Evolutionary conservation across 2,329 filamentous ascomycete species (phyloP), one percentile per base, ranked within the genome.

Genomic region (Podosphaera aphanis): DNA sequence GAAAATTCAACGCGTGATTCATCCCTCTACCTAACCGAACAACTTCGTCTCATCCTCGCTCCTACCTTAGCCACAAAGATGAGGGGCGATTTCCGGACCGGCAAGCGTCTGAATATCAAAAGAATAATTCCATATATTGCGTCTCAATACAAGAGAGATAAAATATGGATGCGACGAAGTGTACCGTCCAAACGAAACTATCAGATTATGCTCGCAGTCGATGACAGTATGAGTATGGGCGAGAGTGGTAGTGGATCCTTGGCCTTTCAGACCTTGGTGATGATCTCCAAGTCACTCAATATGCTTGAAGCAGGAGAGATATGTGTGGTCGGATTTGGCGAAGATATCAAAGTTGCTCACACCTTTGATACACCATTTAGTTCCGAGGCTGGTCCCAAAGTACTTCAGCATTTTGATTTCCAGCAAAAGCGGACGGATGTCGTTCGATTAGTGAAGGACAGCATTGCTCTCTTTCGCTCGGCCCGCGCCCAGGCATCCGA

Each of bases 51-150:
- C 13, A 95, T 99, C 56, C 77, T 99, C 35, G 83, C 83, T 0
- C 90, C 92, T 0, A 95, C 88, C 0, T 78, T 93, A 45, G 86
- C 88, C 1, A 95, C 90, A 33, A 98, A 95, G 59, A 81, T 98
- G 50, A 86, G 88, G 1, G 90, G 90, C 38, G 85, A 93, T 53
- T 95, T 93, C 71, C 83, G 90, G 53, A 98, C 90, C 0, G 90
- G 90, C 51, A 98, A 99, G 62, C 80, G 90, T 0, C 83, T 99
- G 55, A 98, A 95, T 63, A 93, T 99, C 67, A 95, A 95, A 64
- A 84, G 88, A 54, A 98, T 99, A 63, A 98, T 99, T 56, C 90
- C 92, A 0, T 99, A 98, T 65, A 95, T 99, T 55, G 90, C 92
- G 1, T 95, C 86, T 0, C 79, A 82, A 59, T 98, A 94, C 71